Evolutionary conservation across 2,329 filamentous ascomycete species (phyloP).

Genomic region (Paramyrothecium sp.): DNA sequence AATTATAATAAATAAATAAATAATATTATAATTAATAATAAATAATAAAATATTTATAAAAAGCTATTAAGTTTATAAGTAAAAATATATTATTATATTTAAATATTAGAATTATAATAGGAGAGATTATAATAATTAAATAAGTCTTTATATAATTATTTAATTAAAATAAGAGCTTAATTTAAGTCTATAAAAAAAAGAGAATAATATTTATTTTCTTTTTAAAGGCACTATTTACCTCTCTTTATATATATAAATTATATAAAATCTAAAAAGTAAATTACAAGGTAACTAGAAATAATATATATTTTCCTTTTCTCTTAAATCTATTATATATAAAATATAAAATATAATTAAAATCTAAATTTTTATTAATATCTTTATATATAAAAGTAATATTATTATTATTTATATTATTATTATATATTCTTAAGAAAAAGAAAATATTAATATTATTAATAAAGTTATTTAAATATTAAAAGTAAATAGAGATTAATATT

Average conservation of each 20-base stretch:
- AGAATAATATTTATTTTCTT: no score
- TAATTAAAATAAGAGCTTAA: neutral
- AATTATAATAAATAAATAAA: no score
- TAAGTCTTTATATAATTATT: slow-evolving; percentile 1
- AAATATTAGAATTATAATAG: neutral
- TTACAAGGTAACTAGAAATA: no score
- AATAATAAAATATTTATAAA: no score
- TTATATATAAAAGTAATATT: neutral
- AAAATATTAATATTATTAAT: neutral
- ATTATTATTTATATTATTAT: neutral
- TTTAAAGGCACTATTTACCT: no score
- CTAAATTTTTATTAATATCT: neutral
- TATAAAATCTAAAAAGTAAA: no score
- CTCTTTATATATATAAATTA: no score
- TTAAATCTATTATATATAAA: neutral
- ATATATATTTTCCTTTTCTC: neutral
- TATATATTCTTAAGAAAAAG: neutral
- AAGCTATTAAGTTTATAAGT: no score
- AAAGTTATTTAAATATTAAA: neutral
- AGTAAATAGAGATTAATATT: neutral
- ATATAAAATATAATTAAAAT: neutral
- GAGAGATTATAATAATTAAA: neutral
- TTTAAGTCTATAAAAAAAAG: neutral
- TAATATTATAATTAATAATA: neutral
- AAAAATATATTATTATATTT: neutral